These are phyloP conservation scores for Globisporangium echinulatum DNA, from an alignment of 352 stramenopile genomes.

Conservation along the genomic window DNA sequence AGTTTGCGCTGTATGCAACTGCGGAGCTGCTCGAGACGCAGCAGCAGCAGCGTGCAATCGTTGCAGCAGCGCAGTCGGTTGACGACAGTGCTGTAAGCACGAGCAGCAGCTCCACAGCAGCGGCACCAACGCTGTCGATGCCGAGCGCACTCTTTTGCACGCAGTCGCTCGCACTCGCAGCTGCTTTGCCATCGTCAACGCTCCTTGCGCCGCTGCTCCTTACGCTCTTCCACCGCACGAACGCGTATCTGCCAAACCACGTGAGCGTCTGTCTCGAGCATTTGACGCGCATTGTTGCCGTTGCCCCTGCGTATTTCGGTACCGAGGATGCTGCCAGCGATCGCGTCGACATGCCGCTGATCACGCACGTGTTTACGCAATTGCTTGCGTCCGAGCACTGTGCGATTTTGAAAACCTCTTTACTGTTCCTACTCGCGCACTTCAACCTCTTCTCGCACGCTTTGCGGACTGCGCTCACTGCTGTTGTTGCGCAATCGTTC, in stretches of 20 bases:
- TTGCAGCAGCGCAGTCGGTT: slow-evolving; percentile 25
- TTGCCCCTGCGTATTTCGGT: slow-evolving; percentile 55
- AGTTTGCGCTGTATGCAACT: slow-evolving; percentile 32
- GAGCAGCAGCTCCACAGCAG: slow-evolving; percentile 7
- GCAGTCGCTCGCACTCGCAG: slow-evolving; percentile 50
- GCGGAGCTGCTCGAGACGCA: slow-evolving; percentile 21
- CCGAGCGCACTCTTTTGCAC: slow-evolving; percentile 34
- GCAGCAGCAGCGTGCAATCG: slow-evolving; percentile 30
- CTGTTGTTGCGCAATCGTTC: slow-evolving; percentile 45
- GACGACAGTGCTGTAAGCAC: slow-evolving; percentile 26
- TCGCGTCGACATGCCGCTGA: slow-evolving; percentile 25
- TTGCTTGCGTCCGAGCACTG: slow-evolving; percentile 70
- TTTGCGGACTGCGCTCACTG: slow-evolving; percentile 45
- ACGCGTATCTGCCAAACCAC: slow-evolving; percentile 63
- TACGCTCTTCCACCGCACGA: slow-evolving; percentile 51
- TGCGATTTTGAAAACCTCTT: slow-evolving; percentile 55
- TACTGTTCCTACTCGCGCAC: slow-evolving; percentile 67
- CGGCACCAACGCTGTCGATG: slow-evolving; percentile 9
- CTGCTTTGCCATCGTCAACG: slow-evolving; percentile 20
- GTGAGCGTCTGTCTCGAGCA: slow-evolving; percentile 66
- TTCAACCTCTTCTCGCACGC: slow-evolving; percentile 43
- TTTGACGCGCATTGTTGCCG: slow-evolving; percentile 46
- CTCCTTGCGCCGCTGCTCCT: slow-evolving; percentile 47
- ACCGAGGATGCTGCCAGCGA: slow-evolving; percentile 21
- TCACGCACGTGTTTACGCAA: slow-evolving; percentile 48